Evolutionary conservation across 164 flowering plant genomes (phyloP), one percentile per base, ranked within the genome.

Genomic region (Vitis riparia): DNA sequence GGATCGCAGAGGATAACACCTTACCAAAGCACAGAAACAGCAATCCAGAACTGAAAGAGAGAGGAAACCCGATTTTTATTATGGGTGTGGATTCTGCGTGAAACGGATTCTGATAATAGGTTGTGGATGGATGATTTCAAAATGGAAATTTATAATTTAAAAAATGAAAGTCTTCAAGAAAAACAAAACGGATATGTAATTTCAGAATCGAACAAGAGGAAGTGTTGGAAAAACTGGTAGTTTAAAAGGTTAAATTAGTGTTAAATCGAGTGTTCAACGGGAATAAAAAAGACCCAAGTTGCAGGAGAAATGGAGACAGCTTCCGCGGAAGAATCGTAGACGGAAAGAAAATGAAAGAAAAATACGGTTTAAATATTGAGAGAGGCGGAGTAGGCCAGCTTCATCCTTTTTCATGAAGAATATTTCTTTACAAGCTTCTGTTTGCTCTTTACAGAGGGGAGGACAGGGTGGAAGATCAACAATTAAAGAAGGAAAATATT

Each of bases 241-340:
- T 15, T 59, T 60, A 13, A 7, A 1, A 32, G 63, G 52, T 29
- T 51, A 48, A 56, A 63, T 23, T 12, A 66, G 66, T 49, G 17
- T 64, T 9, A 47, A 65, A 53, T 68, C 30, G 47, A 57, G 69
- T 52, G 50, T 68, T 80, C 73, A 77, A 74, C 71, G n/a, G 65
- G 44, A 55, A 72, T 75, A 69, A 70, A 72, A 81, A 78, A 71
- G 61, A 71, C n/a, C 83, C 50, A 37, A 82, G 66, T 82, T 78
- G 85, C 79, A 77, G 83, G 80, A 62, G 68, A 73, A 76, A 68
- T 58, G 72, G 85, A 79, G 82, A 76, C 85, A 77, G 78, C 73
- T 55, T 60, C 74, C 53, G 48, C 65, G 32, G 62, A 73, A 72
- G 66, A 52, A 68, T 32, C 55, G 62, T 49, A 37, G 49, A 51